Conservation (phyloP, 2,329 filamentous ascomycete genomes). For the Colletotrichum neosansevieriae region DNA sequence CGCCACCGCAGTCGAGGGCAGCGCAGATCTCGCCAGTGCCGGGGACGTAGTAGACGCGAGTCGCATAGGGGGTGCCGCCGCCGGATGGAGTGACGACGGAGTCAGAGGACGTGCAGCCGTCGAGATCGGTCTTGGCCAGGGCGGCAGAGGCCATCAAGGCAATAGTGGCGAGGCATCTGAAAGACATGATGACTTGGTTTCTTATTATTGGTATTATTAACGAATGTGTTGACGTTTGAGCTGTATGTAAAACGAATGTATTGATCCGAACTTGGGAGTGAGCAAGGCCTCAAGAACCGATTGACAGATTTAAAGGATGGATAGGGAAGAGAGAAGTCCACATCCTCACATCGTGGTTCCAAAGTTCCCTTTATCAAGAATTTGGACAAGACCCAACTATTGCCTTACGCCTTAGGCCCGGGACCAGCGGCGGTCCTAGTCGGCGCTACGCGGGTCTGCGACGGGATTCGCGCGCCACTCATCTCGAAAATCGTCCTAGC, state of each 20-base stretch:
- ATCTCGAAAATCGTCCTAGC: constrained; percentile 37
- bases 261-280: background rate
- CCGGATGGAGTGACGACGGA: constrained; percentile 43
- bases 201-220: background rate
- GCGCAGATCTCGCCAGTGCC: constrained; percentile 74
- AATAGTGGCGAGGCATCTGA: constrained; percentile 41
- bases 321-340: background rate
- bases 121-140: constrained; percentile 59
- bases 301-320: background rate
- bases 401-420: background rate
- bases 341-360: background rate
- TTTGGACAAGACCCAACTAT: background rate
- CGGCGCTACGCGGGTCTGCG: constrained; percentile 22
- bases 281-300: background rate
- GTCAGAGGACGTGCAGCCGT: constrained; percentile 57
- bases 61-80: constrained; percentile 53
- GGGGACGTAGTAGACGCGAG: constrained; percentile 70
- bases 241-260: constrained; percentile 14
- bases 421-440: constrained; percentile 5
- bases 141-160: constrained; percentile 48
- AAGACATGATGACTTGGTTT: constrained; percentile 30
- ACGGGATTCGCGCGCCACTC: constrained; percentile 36
- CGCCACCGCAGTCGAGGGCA: constrained; percentile 75
- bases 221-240: constrained; percentile 3
- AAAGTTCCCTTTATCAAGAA: background rate